Base-by-base conservation (phyloP, 2,329 filamentous ascomycete species). In the Cordyceps militaris region DNA sequence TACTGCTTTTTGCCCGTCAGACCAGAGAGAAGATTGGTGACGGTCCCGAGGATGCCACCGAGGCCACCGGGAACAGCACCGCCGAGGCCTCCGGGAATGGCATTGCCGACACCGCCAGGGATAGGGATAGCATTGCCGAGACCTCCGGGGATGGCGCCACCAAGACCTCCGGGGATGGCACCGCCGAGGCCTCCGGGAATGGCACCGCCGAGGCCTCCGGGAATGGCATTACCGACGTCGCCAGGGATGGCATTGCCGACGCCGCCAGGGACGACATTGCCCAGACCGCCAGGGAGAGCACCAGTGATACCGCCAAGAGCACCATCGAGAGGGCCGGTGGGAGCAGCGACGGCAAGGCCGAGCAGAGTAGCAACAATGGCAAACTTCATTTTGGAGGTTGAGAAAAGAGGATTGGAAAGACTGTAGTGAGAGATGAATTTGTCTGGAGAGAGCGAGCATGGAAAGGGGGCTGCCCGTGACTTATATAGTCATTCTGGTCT, bases 381-480 rank as follows among this genome's bases (percentile, higher is more conserved):
- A 19, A 54, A 54, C 38, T 54, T 54, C 50, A 54, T 54, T 5
- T 30, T 44, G 38, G 34, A n/a, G 23, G 34, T 19, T 51, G 32
- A 40, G 21, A 26, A 38, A 34, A 30, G 13, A 40, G 9, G 14
- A 13, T 40, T 40, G 34, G 10, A 19, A 21, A 14, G 16, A 44
- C n/a, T 44, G 14, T 4, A 7, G 2, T 19, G 36, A 36, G n/a
- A 19, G 40, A 21, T 11, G 10, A 38, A 19, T 11, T 19, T 11
- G 4, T n/a, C 13, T 21, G 40, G 40, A 42, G 1, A 42, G 30
- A 32, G 30, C 6, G 30, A 32, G 30, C 6, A 6, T 32, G 30
- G 11, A 32, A 11, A 32, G 30, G 30, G 30, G 6, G 30, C 30
- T 32, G 6, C 30, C 6, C 30, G 6, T 11, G 11, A 11, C 30